A percentile compares a stretch with the other conserved stretches of the same genome.
phyloP scores from a whole-genome alignment of 805 yeast species.

The Starmerella cellae region DNA sequence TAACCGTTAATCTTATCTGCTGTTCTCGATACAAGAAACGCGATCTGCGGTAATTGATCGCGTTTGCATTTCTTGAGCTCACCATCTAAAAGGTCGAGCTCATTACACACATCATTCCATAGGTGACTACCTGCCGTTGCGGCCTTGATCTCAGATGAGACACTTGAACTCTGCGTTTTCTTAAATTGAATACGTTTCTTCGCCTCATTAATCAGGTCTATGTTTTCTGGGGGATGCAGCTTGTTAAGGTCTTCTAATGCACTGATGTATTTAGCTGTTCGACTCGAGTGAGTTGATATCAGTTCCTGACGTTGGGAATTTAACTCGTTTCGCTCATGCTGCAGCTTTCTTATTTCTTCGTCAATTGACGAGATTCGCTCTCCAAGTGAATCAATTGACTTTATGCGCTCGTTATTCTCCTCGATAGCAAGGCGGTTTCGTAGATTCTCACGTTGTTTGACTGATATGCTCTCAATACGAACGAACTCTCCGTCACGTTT shows the following conservation, averaged over 20 bases:
- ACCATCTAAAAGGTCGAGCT: constrained; percentile 17
- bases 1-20: constrained; percentile 9
- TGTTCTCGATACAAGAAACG: constrained; percentile 13
- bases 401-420: constrained; percentile 8
- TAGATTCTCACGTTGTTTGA: constrained; percentile 7
- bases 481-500: neutral
- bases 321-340: constrained; percentile 9
- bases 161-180: constrained; percentile 2
- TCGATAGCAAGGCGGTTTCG: constrained; percentile 8
- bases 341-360: constrained; percentile 17
- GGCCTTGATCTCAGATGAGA: constrained; percentile 14
- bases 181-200: neutral
- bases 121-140: constrained; percentile 9
- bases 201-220: constrained; percentile 4
- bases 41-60: constrained; percentile 13
- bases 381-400: constrained; percentile 5
- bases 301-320: constrained; percentile 8
- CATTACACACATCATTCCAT: constrained; percentile 10
- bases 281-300: constrained; percentile 10
- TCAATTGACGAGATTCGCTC: constrained; percentile 12
- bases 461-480: constrained; percentile 1
- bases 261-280: constrained; percentile 7
- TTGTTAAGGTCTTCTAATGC: constrained; percentile 7
- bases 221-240: constrained; percentile 1
- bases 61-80: constrained; percentile 11